A percentile compares a stretch with the other conserved stretches of the same genome.
Conservation (phyloP, 768 basidiomycete genomes). For the Daedalea quercina region DNA sequence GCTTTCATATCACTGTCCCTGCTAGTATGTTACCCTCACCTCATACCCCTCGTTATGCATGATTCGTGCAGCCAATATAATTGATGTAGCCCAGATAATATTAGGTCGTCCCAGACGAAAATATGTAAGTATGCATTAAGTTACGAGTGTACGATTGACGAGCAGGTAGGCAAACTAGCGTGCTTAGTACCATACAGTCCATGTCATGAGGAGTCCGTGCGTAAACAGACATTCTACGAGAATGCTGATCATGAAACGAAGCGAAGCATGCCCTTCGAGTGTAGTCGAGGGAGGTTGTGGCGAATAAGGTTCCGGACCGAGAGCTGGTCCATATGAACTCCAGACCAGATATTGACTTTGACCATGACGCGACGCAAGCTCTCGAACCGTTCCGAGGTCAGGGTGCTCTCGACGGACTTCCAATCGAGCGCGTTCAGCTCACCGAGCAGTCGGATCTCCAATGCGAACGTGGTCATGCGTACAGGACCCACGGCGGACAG, state of each 20-base stretch:
- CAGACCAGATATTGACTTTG: conserved; percentile 17
- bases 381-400: conserved; percentile 4
- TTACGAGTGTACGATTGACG: no score
- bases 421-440: conserved; percentile 18
- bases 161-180: no score
- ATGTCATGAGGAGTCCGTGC: neutral
- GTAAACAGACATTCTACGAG: neutral
- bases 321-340: conserved; percentile 4
- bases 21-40: conserved; percentile 6
- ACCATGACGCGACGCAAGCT: conserved; percentile 5
- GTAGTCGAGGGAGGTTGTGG: conserved; percentile 8
- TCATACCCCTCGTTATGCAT: conserved; percentile 6
- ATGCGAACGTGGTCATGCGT: conserved; percentile 8
- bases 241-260: neutral
- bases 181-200: no score
- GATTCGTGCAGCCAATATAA: neutral
- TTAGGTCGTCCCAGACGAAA: neutral
- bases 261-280: conserved; percentile 11
- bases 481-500: conserved; percentile 11
- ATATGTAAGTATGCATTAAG: no score
- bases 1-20: conserved; percentile 8
- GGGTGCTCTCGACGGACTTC: conserved; percentile 9
- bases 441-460: conserved; percentile 20
- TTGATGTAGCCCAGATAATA: neutral
- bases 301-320: conserved; percentile 12